Base-by-base conservation (phyloP, 106 monocot genomes). In the Dioscorea zingiberensis region DNA sequence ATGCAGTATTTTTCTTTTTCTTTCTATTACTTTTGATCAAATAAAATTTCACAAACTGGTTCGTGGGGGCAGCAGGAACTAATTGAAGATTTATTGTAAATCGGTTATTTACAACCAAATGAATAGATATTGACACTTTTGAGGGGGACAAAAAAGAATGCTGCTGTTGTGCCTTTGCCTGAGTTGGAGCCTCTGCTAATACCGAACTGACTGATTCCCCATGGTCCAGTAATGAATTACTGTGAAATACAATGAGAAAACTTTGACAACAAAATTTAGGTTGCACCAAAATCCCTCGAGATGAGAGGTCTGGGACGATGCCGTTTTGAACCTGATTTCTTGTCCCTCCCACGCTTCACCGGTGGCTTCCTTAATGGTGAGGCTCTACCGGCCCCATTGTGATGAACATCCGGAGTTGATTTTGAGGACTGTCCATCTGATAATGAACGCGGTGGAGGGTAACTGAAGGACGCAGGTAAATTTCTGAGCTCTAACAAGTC, bases 401-500 rank as follows among this genome's bases (percentile, higher is more conserved):
- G 32, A 27, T 55, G 21, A n/a, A 12, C n/a, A 8, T 72, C 56
- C 9, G 74, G 46, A 23, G 53, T 46, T 47, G 58, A 17, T 53
- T 71, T 77, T 21, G 54, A 59, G 21, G 59, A 47, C 8, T 45
- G 21, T 44, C 65, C 61, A 4, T 27, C 30, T 12, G 3, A 17
- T 13, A 14, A 16, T 4, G 46, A 16, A 5, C 63, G 69, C 49
- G 69, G 72, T n/a, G 63, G 72, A 16, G 60, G 64, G 55, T 45
- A 59, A 23, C 55, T 69, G 10, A 22, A 21, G 16, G 71, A 53
- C 14, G 47, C 64, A 12, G 15, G 53, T 13, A 24, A 29, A 67
- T 30, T 65, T 57, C 55, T 85, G 59, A 85, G 71, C 69, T 88
- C 85, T 47, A 93, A 59, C 14, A 93, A 56, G 51, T 89, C 93